A percentile compares a stretch with the other conserved stretches of the same genome.
Evolutionary conservation across 176 grass and related monocot genomes (phyloP).

Genomic region (Oryza coarctata): DNA sequence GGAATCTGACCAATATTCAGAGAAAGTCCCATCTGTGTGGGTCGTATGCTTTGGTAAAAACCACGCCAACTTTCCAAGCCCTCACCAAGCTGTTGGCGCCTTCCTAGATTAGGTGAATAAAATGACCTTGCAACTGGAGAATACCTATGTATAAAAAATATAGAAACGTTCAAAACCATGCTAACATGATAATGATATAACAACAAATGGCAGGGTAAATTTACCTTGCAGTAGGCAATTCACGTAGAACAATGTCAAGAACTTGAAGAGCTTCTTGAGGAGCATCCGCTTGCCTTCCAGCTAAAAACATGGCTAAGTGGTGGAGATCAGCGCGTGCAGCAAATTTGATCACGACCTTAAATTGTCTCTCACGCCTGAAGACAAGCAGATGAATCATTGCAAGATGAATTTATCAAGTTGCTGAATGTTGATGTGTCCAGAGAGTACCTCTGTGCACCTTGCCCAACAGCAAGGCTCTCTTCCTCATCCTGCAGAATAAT

Average conservation of each 20-base stretch:
- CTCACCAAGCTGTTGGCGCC: slow-evolving; percentile 57
- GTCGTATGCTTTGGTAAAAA: slow-evolving; percentile 75
- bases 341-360: slow-evolving; percentile 60
- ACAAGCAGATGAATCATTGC: slow-evolving; percentile 28
- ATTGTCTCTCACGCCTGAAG: slow-evolving; percentile 55
- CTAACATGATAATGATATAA: background rate
- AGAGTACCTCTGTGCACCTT: slow-evolving; percentile 28
- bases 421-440: background rate
- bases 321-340: slow-evolving; percentile 66
- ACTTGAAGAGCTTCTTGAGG: slow-evolving; percentile 75
- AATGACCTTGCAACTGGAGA: slow-evolving; percentile 69
- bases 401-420: slow-evolving; percentile 15
- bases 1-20: slow-evolving; percentile 61
- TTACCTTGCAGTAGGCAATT: slow-evolving; percentile 65
- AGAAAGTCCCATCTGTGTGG: slow-evolving; percentile 72
- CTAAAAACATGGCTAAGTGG: slow-evolving; percentile 64
- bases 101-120: slow-evolving; percentile 67
- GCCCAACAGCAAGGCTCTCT: slow-evolving; percentile 37
- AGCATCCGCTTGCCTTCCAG: slow-evolving; percentile 59
- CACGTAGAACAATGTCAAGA: slow-evolving; percentile 73
- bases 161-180: slow-evolving; percentile 14
- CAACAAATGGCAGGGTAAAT: background rate
- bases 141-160: slow-evolving; percentile 39
- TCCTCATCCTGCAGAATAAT: slow-evolving; percentile 49
- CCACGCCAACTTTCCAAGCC: slow-evolving; percentile 70